Evolutionary conservation across 2,329 filamentous ascomycete genomes (phyloP).

Genomic region (Fusarium sp.): DNA sequence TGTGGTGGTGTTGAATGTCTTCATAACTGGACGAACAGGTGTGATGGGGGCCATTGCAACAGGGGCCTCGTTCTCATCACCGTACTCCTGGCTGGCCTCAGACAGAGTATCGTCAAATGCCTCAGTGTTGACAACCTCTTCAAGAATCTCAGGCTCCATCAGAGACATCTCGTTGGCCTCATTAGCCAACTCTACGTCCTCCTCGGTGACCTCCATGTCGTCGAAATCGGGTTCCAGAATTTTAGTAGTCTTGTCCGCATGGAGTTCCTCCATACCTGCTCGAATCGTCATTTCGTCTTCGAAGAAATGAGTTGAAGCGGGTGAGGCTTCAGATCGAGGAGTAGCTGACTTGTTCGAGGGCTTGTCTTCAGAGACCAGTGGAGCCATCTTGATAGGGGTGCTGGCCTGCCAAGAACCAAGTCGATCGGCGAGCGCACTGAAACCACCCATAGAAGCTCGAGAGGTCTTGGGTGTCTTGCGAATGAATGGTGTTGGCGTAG

Average conservation of each 20-base stretch:
- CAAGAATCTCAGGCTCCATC: conserved; percentile 58
- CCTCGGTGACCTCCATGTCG: conserved; percentile 62
- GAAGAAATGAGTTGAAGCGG: conserved; percentile 66
- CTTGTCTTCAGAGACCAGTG: conserved; percentile 47
- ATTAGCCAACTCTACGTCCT: conserved; percentile 68
- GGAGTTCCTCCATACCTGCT: conserved; percentile 37
- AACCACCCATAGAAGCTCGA: conserved; percentile 59
- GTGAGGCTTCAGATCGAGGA: conserved; percentile 51
- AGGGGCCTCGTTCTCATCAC: conserved; percentile 73
- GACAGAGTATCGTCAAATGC: conserved; percentile 65
- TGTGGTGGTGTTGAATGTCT: conserved; percentile 75
- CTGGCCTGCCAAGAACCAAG: conserved; percentile 72
- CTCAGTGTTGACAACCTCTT: conserved; percentile 51
- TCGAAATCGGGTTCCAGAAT: conserved; percentile 55
- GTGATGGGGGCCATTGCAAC: conserved; percentile 65
- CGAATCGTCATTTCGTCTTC: conserved; percentile 69
- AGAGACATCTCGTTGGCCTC: conserved; percentile 73
- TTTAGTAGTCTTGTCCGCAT: conserved; percentile 35
- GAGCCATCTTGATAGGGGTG: conserved; percentile 58
- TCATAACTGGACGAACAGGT: conserved; percentile 65
- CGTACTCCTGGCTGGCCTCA: conserved; percentile 74
- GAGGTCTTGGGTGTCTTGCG: conserved; percentile 45
- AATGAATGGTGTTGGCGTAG: conserved; percentile 57
- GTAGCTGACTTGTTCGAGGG: conserved; percentile 55
- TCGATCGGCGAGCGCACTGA: conserved; percentile 73